These are phyloP conservation scores for Trichomonas vaginalis DNA, from an alignment of 208 protist species.

Conservation along the genomic window DNA sequence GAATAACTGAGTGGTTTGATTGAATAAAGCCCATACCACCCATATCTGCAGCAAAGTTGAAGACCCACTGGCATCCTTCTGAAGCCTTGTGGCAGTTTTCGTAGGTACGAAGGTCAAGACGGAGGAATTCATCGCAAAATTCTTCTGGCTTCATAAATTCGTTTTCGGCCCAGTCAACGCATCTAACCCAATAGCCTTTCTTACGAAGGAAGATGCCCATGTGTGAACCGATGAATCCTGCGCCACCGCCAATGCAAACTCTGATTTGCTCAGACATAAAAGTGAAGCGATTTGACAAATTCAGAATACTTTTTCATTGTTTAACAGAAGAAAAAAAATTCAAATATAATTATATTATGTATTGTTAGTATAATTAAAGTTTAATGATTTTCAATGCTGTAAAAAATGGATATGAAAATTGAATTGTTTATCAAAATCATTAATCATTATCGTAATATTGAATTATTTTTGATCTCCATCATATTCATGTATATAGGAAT, in stretches of 20 bases:
- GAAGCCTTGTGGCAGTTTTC: conserved; percentile 42
- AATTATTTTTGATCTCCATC: no score
- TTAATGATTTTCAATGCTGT: no score
- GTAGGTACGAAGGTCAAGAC: conserved; percentile 45
- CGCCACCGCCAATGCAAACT: conserved; percentile 43
- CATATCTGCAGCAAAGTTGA: conserved; percentile 63
- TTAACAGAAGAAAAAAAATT: no score
- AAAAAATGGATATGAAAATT: no score
- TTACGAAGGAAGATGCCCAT: conserved; percentile 45
- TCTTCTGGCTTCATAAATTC: conserved; percentile 52
- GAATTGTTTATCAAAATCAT: no score
- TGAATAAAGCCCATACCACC: conserved; percentile 67
- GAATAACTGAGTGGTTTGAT: conserved; percentile 55
- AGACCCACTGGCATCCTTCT: conserved; percentile 49
- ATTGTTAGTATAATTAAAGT: no score
- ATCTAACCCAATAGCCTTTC: conserved; percentile 45
- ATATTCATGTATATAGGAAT: no score
- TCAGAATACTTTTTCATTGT: no score
- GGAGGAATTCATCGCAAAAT: conserved; percentile 54
- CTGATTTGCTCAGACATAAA: not conserved
- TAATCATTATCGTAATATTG: no score
- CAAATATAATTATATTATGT: no score
- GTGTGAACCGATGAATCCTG: conserved; percentile 59
- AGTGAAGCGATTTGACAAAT: no score
- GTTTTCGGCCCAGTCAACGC: conserved; percentile 51